These are phyloP conservation scores for Alternaria conjuncta DNA, from an alignment of 2,329 filamentous ascomycete genomes.

Conservation along the genomic window DNA sequence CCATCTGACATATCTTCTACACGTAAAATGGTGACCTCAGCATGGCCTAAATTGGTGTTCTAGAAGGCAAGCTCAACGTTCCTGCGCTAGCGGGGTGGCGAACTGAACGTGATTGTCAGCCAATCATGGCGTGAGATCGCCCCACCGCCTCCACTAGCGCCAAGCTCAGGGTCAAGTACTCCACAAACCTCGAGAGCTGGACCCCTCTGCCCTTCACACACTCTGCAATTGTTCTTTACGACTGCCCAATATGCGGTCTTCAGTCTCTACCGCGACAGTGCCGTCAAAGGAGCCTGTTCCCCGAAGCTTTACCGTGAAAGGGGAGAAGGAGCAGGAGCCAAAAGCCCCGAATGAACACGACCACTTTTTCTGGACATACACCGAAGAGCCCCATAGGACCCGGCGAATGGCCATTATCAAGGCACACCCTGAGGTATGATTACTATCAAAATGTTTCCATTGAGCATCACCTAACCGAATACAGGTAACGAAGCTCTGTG, in stretches of 20 bases:
- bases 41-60: not conserved
- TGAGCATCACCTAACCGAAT: not conserved
- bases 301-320: slow-evolving; percentile 31
- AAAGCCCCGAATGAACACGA: slow-evolving; percentile 47
- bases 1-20: not conserved
- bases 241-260: slow-evolving; percentile 42
- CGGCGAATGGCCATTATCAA: slow-evolving; percentile 94
- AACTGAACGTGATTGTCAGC: slow-evolving; percentile 2
- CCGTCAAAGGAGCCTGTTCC: slow-evolving; percentile 32
- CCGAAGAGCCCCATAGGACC: slow-evolving; percentile 94
- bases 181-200: slow-evolving; percentile 8
- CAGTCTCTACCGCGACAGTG: slow-evolving; percentile 44
- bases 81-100: slow-evolving; percentile 14
- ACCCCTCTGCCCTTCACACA: slow-evolving; percentile 7
- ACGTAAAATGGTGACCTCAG: not conserved
- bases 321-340: slow-evolving; percentile 20
- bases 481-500: slow-evolving; percentile 94
- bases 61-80: not conserved
- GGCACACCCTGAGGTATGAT: slow-evolving; percentile 87
- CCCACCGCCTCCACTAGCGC: slow-evolving; percentile 13
- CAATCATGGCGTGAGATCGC: slow-evolving; percentile 10
- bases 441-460: not conserved
- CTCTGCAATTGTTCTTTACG: slow-evolving; percentile 6
- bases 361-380: slow-evolving; percentile 98
- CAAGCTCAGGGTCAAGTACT: slow-evolving; percentile 13